Evolutionary conservation across 1,139 yeast species (phyloP), one percentile per base, ranked within the genome.

Genomic region (Taphrina wiesneri): DNA sequence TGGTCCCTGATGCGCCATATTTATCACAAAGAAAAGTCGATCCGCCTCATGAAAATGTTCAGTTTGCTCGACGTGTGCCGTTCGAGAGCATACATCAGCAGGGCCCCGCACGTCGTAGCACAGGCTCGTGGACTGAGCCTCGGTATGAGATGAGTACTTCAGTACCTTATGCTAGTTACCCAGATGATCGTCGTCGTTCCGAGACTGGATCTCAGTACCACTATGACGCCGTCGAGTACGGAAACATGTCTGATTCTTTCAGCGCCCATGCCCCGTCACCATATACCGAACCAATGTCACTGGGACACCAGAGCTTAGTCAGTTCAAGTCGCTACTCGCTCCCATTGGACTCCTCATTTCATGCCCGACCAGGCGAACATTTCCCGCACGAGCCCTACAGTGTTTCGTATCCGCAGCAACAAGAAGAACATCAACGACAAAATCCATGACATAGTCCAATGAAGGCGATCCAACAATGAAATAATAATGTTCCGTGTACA

Each of bases 71-170:
- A 21, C 28, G 28, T 11, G 49, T 9, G 49, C n/a, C 25, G 5
- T 45, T 23, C 49, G 28, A 21, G 11, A 45, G n/a, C 49, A n/a
- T 11, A 9, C 25, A 11, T 6, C 49, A 45, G 11, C 49, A 45
- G 26, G 15, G 5, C n/a, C 15, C n/a, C 11, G 49, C 13, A 13
- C 25, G 28, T 28, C 25, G n/a, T 9, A 23, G 28, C 11, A 45
- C 28, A 6, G 49, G 49, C n/a, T 21, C 49, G 7, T 45, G 49
- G 49, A 45, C 49, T 3, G 49, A 45, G 49, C 49, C 49, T 11
- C 49, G 49, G 49, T 45, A 21, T n/a, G 49, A 45, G 15, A 2
- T 21, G 28, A 45, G 28, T 21, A 23, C 25, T 13, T 23, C 49
- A 5, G 28, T n/a, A 7, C 49, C 28, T 5, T 21, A 23, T 28